Base-by-base conservation (phyloP, 1,284 basidiomycete species). In the Lignosus rhinocerotis region DNA sequence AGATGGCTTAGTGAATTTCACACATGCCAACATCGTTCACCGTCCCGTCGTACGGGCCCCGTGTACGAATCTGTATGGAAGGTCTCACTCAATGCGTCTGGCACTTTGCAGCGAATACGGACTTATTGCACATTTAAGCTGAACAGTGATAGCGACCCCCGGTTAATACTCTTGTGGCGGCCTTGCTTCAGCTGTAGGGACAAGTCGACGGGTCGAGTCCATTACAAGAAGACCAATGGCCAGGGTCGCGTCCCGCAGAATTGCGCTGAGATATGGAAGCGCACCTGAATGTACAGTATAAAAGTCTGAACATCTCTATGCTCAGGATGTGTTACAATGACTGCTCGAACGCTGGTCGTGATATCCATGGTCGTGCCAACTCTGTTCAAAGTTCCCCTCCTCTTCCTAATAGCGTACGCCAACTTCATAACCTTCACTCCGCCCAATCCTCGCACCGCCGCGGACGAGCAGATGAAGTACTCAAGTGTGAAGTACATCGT, bases 401-500 rank as follows among this genome's bases (percentile, higher is more conserved):
- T 62, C 36, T 48, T 59, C 47, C 10, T 59, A n/a, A 55, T 51
- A 12, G 60, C 60, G 14, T 58, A 58, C 31, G 55, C 60, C 38
- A 62, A 62, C 45, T 62, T 53, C 46, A 53, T 62, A 53, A 62
- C 60, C 38, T 62, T 62, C 45, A 62, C 60, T n/a, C 48, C 60
- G 0, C 60, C 60, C 5, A 62, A 58, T 30, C 56, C 60, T 7
- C 60, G 60, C 16, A 54, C 60, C 25, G 51, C 53, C 16, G 48
- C 51, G 1, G 54, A 62, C 9, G 60, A 62, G 25, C 60, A 56
- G 47, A 39, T 45, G 42, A 62, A 62, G 52, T 62, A 62, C 47
- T 58, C 60, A 21, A 47, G 44, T 12, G 56, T 49, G 19, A 59
- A 59, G 48, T 62, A 58, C 51, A 56, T 62, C 48, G 56, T 62